These are phyloP conservation scores for Lolium multiflorum DNA, from an alignment of 176 grass and related monocot genomes.

Conservation along the genomic window DNA sequence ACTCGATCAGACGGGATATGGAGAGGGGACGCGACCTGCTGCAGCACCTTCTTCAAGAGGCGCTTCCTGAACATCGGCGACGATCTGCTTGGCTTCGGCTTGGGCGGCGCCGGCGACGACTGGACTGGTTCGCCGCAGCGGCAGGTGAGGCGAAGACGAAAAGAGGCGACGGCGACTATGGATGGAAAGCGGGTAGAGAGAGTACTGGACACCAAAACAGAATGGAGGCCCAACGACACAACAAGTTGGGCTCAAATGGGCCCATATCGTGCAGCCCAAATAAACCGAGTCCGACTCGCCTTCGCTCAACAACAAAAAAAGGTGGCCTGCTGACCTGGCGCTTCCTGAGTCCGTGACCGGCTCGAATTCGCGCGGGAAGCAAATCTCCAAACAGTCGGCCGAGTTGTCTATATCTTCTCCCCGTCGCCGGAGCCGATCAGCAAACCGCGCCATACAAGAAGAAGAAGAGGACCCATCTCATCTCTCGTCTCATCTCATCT, in stretches of 20 bases:
- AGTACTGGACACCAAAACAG: background rate
- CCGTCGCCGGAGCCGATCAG: background rate
- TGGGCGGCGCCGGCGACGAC: slow-evolving; percentile 8
- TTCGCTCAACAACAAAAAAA: no score
- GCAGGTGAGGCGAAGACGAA: slow-evolving; percentile 2
- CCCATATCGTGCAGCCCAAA: background rate
- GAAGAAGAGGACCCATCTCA: background rate
- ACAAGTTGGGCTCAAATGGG: background rate
- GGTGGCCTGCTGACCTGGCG: background rate
- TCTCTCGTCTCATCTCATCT: background rate
- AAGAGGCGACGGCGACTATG: background rate
- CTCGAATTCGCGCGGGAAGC: background rate
- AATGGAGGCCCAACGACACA: background rate
- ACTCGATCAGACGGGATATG: no score
- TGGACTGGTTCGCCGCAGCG: slow-evolving; percentile 6
- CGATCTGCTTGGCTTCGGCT: background rate
- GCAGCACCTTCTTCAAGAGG: slow-evolving; percentile 60
- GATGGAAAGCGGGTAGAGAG: slow-evolving; percentile 10
- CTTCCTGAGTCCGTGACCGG: background rate
- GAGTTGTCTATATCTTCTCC: background rate
- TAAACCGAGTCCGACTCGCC: background rate
- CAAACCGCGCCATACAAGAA: background rate
- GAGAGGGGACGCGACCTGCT: slow-evolving; percentile 43
- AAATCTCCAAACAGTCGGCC: background rate
- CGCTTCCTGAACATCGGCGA: slow-evolving; percentile 68